Percentiles rank a stretch among this genome's conserved stretches.
Conservation (phyloP, 1,139 yeast species). For the Geotrichum fermentans region DNA sequence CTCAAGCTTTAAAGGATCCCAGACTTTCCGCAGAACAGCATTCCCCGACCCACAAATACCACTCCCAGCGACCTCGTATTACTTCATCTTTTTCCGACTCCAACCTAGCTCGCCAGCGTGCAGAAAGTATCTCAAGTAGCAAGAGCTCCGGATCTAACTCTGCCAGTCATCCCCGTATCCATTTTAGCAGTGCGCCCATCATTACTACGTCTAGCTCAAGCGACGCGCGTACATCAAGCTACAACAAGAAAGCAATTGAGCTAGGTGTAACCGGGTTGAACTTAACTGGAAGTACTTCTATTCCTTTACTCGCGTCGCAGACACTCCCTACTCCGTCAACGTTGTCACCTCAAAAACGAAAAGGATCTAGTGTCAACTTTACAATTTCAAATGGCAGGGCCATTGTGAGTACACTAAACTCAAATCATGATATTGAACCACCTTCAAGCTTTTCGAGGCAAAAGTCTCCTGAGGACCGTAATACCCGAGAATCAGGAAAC, state of each 20-base stretch:
- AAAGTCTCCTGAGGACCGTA: not conserved
- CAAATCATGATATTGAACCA: not conserved
- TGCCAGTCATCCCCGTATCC: not conserved
- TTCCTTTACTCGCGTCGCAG: not conserved
- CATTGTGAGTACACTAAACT: conserved; percentile 4
- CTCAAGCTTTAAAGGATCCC: not conserved
- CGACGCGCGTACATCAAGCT: conserved; percentile 9
- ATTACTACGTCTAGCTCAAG: conserved; percentile 7
- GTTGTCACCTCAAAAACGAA: conserved; percentile 5
- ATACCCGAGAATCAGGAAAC: not conserved
- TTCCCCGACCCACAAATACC: conserved; percentile 2
- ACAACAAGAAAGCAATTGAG: conserved; percentile 8
- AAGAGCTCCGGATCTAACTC: not conserved
- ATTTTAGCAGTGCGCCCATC: not conserved
- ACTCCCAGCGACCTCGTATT: not conserved
- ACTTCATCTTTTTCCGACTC: not conserved
- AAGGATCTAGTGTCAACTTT: conserved; percentile 7
- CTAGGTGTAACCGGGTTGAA: conserved; percentile 3
- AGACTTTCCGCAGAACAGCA: conserved; percentile 2
- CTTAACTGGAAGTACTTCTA: not conserved
- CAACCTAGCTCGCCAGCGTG: not conserved
- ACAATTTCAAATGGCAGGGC: conserved; percentile 16
- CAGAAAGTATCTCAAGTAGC: not conserved
- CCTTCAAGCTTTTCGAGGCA: not conserved
- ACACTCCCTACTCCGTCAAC: not conserved